phyloP scores from a whole-genome alignment of 352 stramenopile species.

The Phytophthora macrochlamydospora region DNA sequence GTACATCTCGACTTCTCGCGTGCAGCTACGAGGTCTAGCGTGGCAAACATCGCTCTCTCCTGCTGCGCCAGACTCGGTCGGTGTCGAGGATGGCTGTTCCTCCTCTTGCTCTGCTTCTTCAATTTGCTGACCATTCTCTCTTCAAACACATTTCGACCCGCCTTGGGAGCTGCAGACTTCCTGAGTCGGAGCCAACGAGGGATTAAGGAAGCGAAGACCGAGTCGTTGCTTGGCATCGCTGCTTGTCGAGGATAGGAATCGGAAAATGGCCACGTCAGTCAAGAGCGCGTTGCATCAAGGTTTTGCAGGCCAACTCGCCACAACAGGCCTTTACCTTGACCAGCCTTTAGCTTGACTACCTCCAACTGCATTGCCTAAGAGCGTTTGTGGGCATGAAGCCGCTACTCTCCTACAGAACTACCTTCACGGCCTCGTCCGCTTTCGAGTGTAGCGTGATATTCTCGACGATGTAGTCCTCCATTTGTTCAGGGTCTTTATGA shows the following conservation, averaged over 20 bases:
- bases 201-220: slow-evolving; percentile 8
- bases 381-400: not conserved
- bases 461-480: slow-evolving; percentile 53
- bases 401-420: slow-evolving; percentile 12
- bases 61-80: not conserved
- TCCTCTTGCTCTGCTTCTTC: slow-evolving; percentile 20
- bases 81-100: not conserved
- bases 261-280: not conserved
- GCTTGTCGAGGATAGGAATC: not conserved
- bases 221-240: slow-evolving; percentile 10
- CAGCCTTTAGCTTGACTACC: not conserved
- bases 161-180: slow-evolving; percentile 11
- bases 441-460: slow-evolving; percentile 36
- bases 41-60: slow-evolving; percentile 2
- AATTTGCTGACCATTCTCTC: slow-evolving; percentile 15
- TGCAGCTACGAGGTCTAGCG: slow-evolving; percentile 12
- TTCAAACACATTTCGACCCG: slow-evolving; percentile 18
- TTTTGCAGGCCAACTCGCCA: not conserved
- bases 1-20: slow-evolving; percentile 8
- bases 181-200: slow-evolving; percentile 17
- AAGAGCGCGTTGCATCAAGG: not conserved
- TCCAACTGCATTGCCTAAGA: not conserved
- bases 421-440: slow-evolving; percentile 22
- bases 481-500: slow-evolving; percentile 23
- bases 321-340: not conserved